Evolutionary conservation across 352 stramenopile species (phyloP).

Genomic region (Aphanomyces invadans): DNA sequence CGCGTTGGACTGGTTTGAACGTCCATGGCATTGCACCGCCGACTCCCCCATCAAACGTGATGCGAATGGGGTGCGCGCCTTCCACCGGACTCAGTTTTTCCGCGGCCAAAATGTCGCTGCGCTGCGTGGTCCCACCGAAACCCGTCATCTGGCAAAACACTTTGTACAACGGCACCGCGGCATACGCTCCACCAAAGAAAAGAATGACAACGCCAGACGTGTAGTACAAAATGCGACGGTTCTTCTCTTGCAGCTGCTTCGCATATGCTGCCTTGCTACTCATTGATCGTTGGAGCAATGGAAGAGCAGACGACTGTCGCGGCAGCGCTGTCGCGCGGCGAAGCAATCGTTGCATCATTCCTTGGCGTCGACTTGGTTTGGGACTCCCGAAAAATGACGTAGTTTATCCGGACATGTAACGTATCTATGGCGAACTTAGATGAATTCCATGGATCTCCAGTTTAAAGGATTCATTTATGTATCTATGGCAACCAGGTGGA

Average conservation of each 20-base stretch:
- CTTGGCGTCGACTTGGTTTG: not conserved
- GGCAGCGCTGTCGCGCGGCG: not conserved
- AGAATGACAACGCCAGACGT: conserved; percentile 87
- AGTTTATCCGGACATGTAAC: too few relatives aligned
- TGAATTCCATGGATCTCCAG: too few relatives aligned
- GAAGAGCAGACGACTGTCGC: not conserved
- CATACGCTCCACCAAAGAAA: conserved; percentile 93
- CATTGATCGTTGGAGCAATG: conserved; percentile 8
- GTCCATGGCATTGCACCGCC: conserved; percentile 93
- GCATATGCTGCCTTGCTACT: not conserved
- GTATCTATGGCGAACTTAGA: too few relatives aligned
- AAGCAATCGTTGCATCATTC: not conserved
- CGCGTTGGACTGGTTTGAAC: conserved; percentile 93
- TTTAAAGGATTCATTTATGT: too few relatives aligned
- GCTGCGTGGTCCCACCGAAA: conserved; percentile 92
- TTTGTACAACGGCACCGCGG: conserved; percentile 97
- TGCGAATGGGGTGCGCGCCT: conserved; percentile 88
- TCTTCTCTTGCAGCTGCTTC: conserved; percentile 63
- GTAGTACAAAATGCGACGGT: conserved; percentile 91
- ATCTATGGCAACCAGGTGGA: too few relatives aligned
- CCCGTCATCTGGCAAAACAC: conserved; percentile 98
- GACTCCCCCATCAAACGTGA: conserved; percentile 95
- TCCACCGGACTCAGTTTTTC: conserved; percentile 87
- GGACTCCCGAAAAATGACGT: too few relatives aligned
- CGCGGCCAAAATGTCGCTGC: conserved; percentile 61